These are phyloP conservation scores for Xylaria sp. DNA, from an alignment of 2,329 filamentous ascomycete genomes.

Conservation along the genomic window DNA sequence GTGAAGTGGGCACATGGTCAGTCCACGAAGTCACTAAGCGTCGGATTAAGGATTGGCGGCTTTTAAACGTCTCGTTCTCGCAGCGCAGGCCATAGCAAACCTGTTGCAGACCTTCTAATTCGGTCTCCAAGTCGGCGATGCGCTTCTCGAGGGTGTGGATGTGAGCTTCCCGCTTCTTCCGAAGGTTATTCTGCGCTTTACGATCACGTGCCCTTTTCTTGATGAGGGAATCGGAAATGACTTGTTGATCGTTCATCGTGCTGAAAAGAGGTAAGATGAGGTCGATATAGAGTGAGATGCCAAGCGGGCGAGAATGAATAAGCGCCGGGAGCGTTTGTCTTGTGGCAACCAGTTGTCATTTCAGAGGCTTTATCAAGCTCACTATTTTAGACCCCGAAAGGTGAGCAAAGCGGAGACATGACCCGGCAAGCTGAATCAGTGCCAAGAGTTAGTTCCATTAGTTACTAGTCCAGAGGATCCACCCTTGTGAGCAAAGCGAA, in stretches of 20 bases:
- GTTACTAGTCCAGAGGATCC: too few species aligned
- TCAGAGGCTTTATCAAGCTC: background rate
- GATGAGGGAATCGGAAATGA: conserved; percentile 7
- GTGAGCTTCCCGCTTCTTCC: conserved; percentile 7
- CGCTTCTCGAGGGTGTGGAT: conserved; percentile 1
- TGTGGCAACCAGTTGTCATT: background rate
- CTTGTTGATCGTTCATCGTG: background rate
- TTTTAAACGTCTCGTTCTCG: conserved; percentile 10
- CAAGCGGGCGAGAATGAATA: conserved; percentile 2
- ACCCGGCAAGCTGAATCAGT: background rate
- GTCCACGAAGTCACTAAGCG: conserved; percentile 7
- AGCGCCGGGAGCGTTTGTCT: background rate
- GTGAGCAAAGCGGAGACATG: background rate
- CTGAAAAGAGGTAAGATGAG: background rate
- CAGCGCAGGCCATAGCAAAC: background rate
- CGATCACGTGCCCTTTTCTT: conserved; percentile 12
- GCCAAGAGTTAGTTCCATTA: background rate
- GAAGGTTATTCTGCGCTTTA: conserved; percentile 14
- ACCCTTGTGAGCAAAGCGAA: too few species aligned
- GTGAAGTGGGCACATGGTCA: background rate
- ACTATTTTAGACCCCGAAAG: background rate
- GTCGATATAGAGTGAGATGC: conserved; percentile 4
- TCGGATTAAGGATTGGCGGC: background rate
- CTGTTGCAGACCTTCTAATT: background rate
- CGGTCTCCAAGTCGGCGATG: conserved; percentile 1